These are phyloP conservation scores for California macrophylla DNA, from an alignment of 441 rosid species.

Conservation along the genomic window DNA sequence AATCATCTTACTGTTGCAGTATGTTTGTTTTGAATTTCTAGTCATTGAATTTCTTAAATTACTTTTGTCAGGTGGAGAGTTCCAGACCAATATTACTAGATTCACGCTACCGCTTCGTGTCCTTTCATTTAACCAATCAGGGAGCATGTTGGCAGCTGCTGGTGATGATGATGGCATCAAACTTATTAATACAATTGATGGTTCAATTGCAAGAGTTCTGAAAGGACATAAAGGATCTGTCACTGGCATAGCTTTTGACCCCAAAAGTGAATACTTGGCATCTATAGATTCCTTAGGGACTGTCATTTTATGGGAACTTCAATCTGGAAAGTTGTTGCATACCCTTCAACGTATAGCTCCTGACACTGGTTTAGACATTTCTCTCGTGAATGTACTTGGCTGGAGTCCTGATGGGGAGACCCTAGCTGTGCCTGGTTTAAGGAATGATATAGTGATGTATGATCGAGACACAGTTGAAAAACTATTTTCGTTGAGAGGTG, in stretches of 20 bases:
- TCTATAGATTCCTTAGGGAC: slow-evolving; percentile 77
- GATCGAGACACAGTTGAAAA: slow-evolving; percentile 91
- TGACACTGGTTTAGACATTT: slow-evolving; percentile 46
- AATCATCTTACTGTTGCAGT: neutral
- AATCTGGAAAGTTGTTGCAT: slow-evolving; percentile 49
- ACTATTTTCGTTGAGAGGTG: slow-evolving; percentile 66
- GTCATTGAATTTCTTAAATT: neutral
- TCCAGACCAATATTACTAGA: slow-evolving; percentile 80
- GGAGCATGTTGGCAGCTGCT: slow-evolving; percentile 84
- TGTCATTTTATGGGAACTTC: slow-evolving; percentile 76
- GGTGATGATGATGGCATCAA: slow-evolving; percentile 97
- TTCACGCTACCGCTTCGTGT: slow-evolving; percentile 86
- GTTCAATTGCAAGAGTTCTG: slow-evolving; percentile 77
- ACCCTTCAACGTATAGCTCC: slow-evolving; percentile 66
- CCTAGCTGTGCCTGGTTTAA: slow-evolving; percentile 75
- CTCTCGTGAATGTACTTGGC: slow-evolving; percentile 47
- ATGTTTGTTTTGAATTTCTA: neutral
- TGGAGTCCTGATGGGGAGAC: slow-evolving; percentile 96
- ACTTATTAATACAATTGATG: slow-evolving; percentile 79
- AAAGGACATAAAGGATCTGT: slow-evolving; percentile 82
- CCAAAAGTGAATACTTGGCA: slow-evolving; percentile 64
- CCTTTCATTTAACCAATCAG: slow-evolving; percentile 74
- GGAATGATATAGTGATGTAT: slow-evolving; percentile 79
- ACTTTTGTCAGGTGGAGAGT: slow-evolving; percentile 60
- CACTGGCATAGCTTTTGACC: slow-evolving; percentile 75